Conservation (phyloP, 345 rosid species). For the Gossypium raimondii region DNA sequence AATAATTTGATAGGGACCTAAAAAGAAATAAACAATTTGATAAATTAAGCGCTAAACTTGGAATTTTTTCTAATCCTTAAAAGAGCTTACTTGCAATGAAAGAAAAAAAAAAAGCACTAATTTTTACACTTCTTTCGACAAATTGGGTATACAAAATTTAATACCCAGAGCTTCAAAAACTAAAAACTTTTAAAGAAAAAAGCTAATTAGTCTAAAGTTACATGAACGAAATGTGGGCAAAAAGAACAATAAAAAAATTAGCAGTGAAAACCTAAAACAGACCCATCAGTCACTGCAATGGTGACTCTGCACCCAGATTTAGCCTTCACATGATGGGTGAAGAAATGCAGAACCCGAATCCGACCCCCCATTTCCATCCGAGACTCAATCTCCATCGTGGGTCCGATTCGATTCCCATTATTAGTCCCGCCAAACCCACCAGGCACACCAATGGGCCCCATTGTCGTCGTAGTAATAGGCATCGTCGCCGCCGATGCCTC, state of each 20-base stretch:
- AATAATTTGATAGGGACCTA: no score
- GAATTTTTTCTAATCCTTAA: no score
- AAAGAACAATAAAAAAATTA: neutral
- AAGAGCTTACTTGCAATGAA: no score
- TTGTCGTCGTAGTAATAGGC: constrained; percentile 3
- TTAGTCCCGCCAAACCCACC: constrained; percentile 31
- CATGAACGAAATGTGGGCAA: neutral
- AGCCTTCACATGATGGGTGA: constrained; percentile 76
- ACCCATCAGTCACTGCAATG: constrained; percentile 69
- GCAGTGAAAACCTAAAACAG: constrained; percentile 63
- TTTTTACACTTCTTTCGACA: constrained; percentile 32
- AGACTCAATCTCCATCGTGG: constrained; percentile 88
- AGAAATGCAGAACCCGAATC: constrained; percentile 71
- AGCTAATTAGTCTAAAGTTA: neutral
- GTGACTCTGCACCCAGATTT: constrained; percentile 65
- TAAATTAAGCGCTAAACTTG: no score
- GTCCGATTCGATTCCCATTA: constrained; percentile 52
- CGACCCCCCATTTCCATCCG: constrained; percentile 73
- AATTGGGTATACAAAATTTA: neutral
- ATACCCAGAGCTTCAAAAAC: neutral
- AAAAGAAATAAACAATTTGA: no score
- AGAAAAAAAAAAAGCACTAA: neutral
- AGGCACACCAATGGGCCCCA: constrained; percentile 24
- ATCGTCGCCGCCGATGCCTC: constrained; percentile 20
- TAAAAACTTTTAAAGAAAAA: neutral